Evolutionary conservation across 2,329 filamentous ascomycete species (phyloP).

Genomic region (Sphaerulina vaccinii): DNA sequence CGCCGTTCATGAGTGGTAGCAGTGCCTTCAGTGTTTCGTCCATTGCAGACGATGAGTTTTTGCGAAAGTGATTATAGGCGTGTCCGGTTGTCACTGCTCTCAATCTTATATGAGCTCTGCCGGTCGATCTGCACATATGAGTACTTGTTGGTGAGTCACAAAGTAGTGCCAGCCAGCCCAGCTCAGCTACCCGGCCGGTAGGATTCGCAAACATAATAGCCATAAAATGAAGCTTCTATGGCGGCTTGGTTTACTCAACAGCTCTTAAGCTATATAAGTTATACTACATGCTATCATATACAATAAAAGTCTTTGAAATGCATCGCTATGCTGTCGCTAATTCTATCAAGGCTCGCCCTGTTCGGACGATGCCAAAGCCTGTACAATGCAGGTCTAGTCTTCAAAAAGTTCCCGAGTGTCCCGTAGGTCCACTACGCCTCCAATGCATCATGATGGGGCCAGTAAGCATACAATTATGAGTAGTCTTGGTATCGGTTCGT

Average conservation of each 20-base stretch:
- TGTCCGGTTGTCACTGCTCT: too few relatives aligned
- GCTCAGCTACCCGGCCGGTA: too few relatives aligned
- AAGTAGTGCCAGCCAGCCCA: too few relatives aligned
- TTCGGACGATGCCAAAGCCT: neutral
- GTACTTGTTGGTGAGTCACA: too few relatives aligned
- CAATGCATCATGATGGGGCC: neutral
- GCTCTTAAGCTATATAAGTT: neutral
- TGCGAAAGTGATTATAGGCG: too few relatives aligned
- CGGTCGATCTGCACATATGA: too few relatives aligned
- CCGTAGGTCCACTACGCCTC: neutral
- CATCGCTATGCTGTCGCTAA: slow-evolving; percentile 1
- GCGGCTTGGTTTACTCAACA: neutral
- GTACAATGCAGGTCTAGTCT: neutral
- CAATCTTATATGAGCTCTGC: too few relatives aligned
- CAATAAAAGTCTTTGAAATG: neutral
- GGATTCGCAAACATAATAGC: too few relatives aligned
- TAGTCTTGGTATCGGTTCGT: neutral
- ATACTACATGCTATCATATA: neutral
- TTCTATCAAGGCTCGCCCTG: neutral
- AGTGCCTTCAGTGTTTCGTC: neutral
- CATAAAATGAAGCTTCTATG: neutral
- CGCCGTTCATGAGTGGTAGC: neutral
- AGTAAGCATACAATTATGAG: neutral
- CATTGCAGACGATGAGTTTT: neutral
- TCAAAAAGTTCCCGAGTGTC: neutral